Percentiles rank a stretch among this genome's conserved stretches.
phyloP scores from a whole-genome alignment of 106 monocot genomes.

The Dioscorea zingiberensis region DNA sequence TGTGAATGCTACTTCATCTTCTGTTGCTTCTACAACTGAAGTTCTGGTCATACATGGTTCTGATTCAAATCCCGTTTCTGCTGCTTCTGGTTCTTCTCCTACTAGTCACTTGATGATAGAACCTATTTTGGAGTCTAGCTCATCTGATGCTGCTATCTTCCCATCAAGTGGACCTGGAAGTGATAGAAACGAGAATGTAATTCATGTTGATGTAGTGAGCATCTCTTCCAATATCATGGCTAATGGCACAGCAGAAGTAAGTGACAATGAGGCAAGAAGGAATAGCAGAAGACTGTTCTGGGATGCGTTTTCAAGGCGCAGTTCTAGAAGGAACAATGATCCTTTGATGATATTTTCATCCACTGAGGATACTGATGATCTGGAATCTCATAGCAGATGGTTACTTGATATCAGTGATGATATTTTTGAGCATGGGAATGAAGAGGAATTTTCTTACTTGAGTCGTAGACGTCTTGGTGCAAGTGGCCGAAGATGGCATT shows the following conservation, averaged over 20 bases:
- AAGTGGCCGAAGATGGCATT: constrained; percentile 37
- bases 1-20: constrained; percentile 5
- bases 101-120: constrained; percentile 14
- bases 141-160: constrained; percentile 12
- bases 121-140: constrained; percentile 10
- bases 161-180: constrained; percentile 7
- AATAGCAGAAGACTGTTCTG: constrained; percentile 59
- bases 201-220: constrained; percentile 62
- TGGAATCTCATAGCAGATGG: constrained; percentile 48
- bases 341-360: constrained; percentile 18
- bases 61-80: constrained; percentile 1
- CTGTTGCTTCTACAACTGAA: constrained; percentile 6
- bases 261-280: constrained; percentile 29
- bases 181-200: constrained; percentile 19
- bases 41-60: constrained; percentile 1
- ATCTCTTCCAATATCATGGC: constrained; percentile 36
- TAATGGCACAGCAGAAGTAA: constrained; percentile 16
- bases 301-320: constrained; percentile 67
- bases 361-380: constrained; percentile 26
- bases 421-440: constrained; percentile 30
- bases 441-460: constrained; percentile 25
- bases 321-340: constrained; percentile 29
- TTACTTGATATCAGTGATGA: constrained; percentile 47
- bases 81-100: constrained; percentile 10
- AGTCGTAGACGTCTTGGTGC: constrained; percentile 30